Percentiles rank a stretch among this genome's conserved stretches.
phyloP scores from a whole-genome alignment of 1,284 basidiomycete genomes.

The Lignosus rhinocerotis region DNA sequence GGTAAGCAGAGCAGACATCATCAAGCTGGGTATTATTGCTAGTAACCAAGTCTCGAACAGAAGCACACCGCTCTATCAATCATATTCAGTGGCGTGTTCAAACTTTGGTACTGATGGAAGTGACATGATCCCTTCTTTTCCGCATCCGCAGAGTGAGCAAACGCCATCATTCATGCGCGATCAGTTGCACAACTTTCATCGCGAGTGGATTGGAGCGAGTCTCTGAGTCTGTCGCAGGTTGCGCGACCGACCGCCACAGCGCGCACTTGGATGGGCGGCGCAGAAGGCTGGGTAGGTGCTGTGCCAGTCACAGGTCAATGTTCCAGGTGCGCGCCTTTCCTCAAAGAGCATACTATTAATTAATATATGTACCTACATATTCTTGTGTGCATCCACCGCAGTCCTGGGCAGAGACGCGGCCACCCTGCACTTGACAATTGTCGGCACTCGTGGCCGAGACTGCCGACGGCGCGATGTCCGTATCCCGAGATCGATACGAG shows the following conservation, averaged over 20 bases:
- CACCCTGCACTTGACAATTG: background rate
- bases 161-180: no score
- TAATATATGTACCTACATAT: background rate
- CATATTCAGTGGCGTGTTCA: background rate
- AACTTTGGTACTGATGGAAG: background rate
- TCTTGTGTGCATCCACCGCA: background rate
- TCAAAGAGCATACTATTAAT: no score
- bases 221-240: background rate
- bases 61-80: background rate
- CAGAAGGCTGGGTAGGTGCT: background rate
- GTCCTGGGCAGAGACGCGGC: background rate
- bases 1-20: background rate
- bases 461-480: background rate
- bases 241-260: background rate
- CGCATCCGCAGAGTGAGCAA: background rate
- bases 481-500: constrained; percentile 7
- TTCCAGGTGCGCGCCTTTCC: background rate
- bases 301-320: background rate
- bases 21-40: background rate
- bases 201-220: background rate
- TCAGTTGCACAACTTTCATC: no score
- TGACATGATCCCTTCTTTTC: no score
- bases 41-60: no score
- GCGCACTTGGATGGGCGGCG: background rate
- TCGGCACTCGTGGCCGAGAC: background rate